Percentiles rank a stretch among this genome's conserved stretches.
Conservation (phyloP, 2,329 filamentous ascomycete genomes). For the Colletotrichum paranaense region DNA sequence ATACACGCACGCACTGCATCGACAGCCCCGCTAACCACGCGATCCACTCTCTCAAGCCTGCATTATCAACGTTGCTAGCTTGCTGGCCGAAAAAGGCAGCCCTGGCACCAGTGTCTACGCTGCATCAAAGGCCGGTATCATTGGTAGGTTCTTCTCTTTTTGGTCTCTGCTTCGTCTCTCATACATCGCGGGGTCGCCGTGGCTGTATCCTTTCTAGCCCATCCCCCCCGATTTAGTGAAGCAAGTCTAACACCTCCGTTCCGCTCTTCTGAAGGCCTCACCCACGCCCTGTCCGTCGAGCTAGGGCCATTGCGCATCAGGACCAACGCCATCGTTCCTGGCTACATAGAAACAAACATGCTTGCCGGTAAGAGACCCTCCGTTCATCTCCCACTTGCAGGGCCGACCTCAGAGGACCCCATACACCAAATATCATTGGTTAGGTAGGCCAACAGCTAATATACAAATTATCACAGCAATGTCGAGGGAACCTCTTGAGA, state of each 20-base stretch:
- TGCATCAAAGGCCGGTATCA: slow-evolving; percentile 82
- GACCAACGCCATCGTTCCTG: slow-evolving; percentile 84
- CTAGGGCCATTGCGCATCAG: slow-evolving; percentile 71
- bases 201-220: slow-evolving; percentile 8
- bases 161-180: slow-evolving; percentile 21
- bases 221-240: neutral
- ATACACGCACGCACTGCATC: neutral
- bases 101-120: slow-evolving; percentile 79
- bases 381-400: neutral
- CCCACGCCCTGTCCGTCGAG: slow-evolving; percentile 73
- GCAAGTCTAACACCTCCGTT: slow-evolving; percentile 16
- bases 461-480: slow-evolving; percentile 46
- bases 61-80: slow-evolving; percentile 85
- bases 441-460: slow-evolving; percentile 45
- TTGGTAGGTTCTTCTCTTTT: slow-evolving; percentile 62
- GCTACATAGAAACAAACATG: slow-evolving; percentile 87
- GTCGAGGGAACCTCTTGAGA: slow-evolving; percentile 41
- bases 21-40: slow-evolving; percentile 22
- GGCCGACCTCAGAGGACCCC: slow-evolving; percentile 1
- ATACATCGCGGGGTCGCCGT: neutral
- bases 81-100: slow-evolving; percentile 77
- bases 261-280: slow-evolving; percentile 65
- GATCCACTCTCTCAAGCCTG: slow-evolving; percentile 57
- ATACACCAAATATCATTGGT: neutral
- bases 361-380: slow-evolving; percentile 67